Evolutionary conservation across 192 early-diverging fungal species (phyloP).

Genomic region (Allomyces macrogynus): DNA sequence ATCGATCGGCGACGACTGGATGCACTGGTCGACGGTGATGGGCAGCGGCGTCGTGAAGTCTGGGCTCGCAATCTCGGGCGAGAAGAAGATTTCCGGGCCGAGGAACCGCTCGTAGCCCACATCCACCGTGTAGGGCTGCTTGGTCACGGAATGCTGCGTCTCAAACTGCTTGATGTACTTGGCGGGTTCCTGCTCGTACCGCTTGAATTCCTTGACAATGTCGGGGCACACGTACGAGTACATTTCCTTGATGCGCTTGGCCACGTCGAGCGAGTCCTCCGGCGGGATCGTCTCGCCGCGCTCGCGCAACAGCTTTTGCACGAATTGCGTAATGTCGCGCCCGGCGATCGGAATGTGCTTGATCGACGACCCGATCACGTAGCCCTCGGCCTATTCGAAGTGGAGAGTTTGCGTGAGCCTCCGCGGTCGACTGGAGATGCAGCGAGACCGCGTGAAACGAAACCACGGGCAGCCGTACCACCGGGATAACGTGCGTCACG

Average conservation of each 20-base stretch:
- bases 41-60: conserved; percentile 93
- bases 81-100: conserved; percentile 99
- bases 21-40: conserved; percentile 85
- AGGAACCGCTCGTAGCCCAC: conserved; percentile 97
- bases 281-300: conserved; percentile 91
- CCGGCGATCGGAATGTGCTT: conserved; percentile 98
- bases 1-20: conserved; percentile 94
- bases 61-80: conserved; percentile 90
- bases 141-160: conserved; percentile 63
- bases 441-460: background rate
- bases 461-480: conserved; percentile 10
- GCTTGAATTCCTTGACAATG: conserved; percentile 91
- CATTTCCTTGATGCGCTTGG: conserved; percentile 89
- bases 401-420: too few relatives aligned
- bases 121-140: conserved; percentile 74
- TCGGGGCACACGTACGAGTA: conserved; percentile 92
- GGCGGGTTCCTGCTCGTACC: conserved; percentile 71
- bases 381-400: conserved; percentile 66
- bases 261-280: conserved; percentile 86
- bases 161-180: conserved; percentile 79
- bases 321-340: conserved; percentile 90
- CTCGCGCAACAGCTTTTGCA: conserved; percentile 91
- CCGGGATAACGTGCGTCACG: conserved; percentile 97
- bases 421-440: background rate
- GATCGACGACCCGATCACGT: conserved; percentile 92